Percentiles rank a stretch among this genome's conserved stretches.
phyloP scores from a whole-genome alignment of 164 flowering plant species.

The Vitis riparia region DNA sequence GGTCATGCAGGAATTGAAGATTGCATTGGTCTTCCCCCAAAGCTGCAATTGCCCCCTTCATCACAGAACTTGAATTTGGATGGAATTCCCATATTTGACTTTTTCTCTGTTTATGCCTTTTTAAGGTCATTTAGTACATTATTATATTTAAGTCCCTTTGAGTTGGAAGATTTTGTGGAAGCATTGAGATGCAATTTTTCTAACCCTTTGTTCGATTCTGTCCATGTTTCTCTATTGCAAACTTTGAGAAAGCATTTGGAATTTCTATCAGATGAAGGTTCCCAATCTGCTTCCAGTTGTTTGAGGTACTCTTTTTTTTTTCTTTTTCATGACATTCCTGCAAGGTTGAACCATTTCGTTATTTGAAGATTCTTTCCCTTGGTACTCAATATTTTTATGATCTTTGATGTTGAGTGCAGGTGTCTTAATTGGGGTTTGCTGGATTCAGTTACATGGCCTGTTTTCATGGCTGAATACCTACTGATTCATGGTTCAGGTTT shows the following conservation, averaged over 20 bases:
- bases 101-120: constrained; percentile 77
- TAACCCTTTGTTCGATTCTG: constrained; percentile 63
- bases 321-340: background rate
- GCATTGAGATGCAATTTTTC: constrained; percentile 57
- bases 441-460: constrained; percentile 87
- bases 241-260: constrained; percentile 76
- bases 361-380: background rate
- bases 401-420: constrained; percentile 43
- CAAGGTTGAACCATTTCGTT: background rate
- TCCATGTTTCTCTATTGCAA: constrained; percentile 76
- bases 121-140: constrained; percentile 84
- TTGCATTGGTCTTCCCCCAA: constrained; percentile 28
- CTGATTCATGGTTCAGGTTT: constrained; percentile 50
- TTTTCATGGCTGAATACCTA: constrained; percentile 75
- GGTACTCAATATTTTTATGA: constrained; percentile 7
- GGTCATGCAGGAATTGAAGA: constrained; percentile 25
- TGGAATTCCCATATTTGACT: constrained; percentile 59
- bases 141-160: constrained; percentile 87
- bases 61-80: constrained; percentile 55
- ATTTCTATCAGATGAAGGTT: constrained; percentile 68
- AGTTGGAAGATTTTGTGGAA: constrained; percentile 77
- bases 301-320: constrained; percentile 53
- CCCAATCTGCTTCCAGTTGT: constrained; percentile 65
- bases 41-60: constrained; percentile 68
- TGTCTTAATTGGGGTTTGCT: constrained; percentile 81